Conservation (phyloP, 805 yeast species). For the Yamadazyma nakazawae region DNA sequence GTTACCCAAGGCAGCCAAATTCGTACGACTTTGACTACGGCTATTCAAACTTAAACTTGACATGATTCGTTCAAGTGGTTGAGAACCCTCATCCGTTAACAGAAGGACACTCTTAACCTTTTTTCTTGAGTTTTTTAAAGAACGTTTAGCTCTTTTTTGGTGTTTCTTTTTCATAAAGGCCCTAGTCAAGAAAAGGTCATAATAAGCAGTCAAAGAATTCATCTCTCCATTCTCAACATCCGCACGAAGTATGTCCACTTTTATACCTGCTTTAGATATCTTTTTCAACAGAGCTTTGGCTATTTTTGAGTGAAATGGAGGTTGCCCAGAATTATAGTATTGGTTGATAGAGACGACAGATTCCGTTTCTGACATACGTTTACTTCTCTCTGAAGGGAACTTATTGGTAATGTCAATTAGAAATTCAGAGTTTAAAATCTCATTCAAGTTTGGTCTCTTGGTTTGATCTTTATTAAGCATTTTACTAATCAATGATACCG, state of each 20-base stretch:
- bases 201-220: constrained; percentile 71
- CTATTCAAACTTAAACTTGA: constrained; percentile 35
- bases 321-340: constrained; percentile 27
- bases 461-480: constrained; percentile 67
- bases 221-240: constrained; percentile 58
- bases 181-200: constrained; percentile 62
- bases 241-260: constrained; percentile 54
- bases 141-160: constrained; percentile 28
- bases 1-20: neutral
- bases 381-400: constrained; percentile 11
- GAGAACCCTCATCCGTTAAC: constrained; percentile 27
- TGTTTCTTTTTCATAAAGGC: constrained; percentile 38
- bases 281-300: constrained; percentile 62
- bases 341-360: constrained; percentile 34
- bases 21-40: constrained; percentile 15
- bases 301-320: constrained; percentile 53
- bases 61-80: constrained; percentile 38
- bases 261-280: constrained; percentile 59
- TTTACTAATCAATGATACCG: constrained; percentile 46
- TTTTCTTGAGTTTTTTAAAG: constrained; percentile 28
- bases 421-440: constrained; percentile 35
- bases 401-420: constrained; percentile 31
- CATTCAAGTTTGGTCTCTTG: constrained; percentile 50
- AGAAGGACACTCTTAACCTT: constrained; percentile 37
- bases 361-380: constrained; percentile 2